Evolutionary conservation across 2,329 filamentous ascomycete genomes (phyloP).

Genomic region (Trichoderma citrinoviride): DNA sequence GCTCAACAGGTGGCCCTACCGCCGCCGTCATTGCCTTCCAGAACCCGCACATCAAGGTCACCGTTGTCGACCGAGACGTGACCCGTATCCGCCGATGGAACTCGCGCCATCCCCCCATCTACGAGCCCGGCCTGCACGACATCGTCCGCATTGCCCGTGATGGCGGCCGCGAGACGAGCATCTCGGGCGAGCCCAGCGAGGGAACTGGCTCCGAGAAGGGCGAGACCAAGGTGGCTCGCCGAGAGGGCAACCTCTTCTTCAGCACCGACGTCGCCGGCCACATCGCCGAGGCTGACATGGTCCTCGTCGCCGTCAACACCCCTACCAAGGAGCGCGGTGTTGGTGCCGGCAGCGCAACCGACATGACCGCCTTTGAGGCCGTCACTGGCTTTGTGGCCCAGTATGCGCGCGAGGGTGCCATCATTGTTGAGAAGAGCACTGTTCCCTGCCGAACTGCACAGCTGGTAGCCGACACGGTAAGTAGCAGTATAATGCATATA

Average conservation of each 20-base stretch:
- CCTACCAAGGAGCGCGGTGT: constrained; percentile 70
- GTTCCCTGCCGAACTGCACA: constrained; percentile 74
- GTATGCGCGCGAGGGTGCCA: constrained; percentile 63
- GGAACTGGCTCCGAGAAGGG: constrained; percentile 26
- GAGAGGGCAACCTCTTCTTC: constrained; percentile 68
- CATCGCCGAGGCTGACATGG: constrained; percentile 67
- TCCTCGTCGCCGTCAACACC: constrained; percentile 76
- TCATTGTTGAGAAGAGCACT: constrained; percentile 80
- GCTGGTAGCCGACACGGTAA: constrained; percentile 65
- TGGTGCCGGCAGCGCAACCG: constrained; percentile 68
- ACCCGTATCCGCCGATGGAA: constrained; percentile 70
- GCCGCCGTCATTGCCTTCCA: constrained; percentile 71
- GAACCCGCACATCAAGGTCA: constrained; percentile 68
- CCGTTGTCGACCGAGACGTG: constrained; percentile 69
- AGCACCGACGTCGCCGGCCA: constrained; percentile 61
- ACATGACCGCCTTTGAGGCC: constrained; percentile 69
- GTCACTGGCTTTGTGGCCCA: constrained; percentile 66
- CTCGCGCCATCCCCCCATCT: constrained; percentile 69
- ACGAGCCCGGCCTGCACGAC: constrained; percentile 68
- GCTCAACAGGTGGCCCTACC: constrained; percentile 63
- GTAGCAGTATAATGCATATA: constrained; percentile 25
- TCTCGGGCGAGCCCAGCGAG: constrained; percentile 39
- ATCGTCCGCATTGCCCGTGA: constrained; percentile 65
- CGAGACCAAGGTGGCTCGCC: constrained; percentile 40
- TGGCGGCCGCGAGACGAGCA: constrained; percentile 46